A percentile compares a stretch with the other conserved stretches of the same genome.
Evolutionary conservation across 2,329 filamentous ascomycete genomes (phyloP).

Genomic region (Pyrenochaeta sp.): DNA sequence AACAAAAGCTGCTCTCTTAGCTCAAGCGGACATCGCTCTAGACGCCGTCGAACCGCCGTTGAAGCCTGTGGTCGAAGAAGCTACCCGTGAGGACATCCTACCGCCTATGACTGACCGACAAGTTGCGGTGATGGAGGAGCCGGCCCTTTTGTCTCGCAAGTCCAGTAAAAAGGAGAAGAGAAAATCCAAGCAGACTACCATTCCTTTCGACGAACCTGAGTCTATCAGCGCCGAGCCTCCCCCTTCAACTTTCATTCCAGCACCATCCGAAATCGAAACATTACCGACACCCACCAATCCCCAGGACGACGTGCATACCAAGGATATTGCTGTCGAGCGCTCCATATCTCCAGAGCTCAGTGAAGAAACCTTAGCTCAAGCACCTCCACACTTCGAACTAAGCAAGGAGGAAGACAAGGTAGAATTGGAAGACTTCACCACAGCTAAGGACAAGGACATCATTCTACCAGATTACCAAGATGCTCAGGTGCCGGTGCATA

Average conservation of each 20-base stretch:
- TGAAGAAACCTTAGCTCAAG: neutral
- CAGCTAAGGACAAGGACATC: neutral
- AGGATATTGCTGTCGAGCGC: neutral
- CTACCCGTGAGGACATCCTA: neutral
- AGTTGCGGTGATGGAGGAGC: conserved; percentile 1
- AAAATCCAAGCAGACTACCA: conserved; percentile 35
- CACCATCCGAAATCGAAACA: neutral
- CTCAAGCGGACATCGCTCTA: conserved; percentile 5
- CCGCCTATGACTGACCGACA: neutral
- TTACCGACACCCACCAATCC: neutral
- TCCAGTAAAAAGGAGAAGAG: conserved; percentile 54
- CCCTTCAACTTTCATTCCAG: neutral
- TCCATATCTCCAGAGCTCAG: neutral
- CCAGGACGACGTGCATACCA: neutral
- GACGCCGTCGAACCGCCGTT: neutral
- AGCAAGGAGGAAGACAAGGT: neutral
- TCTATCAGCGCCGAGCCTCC: neutral
- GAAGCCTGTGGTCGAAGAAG: neutral
- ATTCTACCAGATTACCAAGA: neutral
- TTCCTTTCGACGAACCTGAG: conserved; percentile 8
- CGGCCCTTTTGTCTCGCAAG: conserved; percentile 25
- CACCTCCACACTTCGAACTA: neutral
- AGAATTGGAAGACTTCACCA: neutral
- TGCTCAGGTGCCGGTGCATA: neutral
- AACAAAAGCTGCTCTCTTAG: conserved; percentile 15